Base-by-base conservation (phyloP, 2,329 filamentous ascomycete genomes). In the Tolypocladium tropicale region DNA sequence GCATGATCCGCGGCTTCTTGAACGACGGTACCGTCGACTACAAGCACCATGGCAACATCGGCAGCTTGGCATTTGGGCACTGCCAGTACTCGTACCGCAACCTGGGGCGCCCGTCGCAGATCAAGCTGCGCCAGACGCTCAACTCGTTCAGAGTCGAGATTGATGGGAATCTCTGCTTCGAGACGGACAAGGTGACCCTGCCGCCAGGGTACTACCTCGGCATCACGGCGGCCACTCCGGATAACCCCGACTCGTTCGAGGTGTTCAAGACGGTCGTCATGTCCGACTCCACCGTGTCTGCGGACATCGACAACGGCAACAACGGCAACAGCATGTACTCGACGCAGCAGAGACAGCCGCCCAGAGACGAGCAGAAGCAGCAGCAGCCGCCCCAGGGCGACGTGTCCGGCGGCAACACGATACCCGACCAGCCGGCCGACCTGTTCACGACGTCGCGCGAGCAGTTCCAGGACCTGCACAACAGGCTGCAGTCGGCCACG, bases 191-290 rank as follows among this genome's bases (percentile, higher is more conserved):
- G 76, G 80, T 97, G 65, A 78, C 77, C 59, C 80, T 99, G 28
- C 94, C 93, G 3, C 65, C 79, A 2, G 89, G 89, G 62, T 95
- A 97, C 75, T 81, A 82, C 68, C 89, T 96, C 62, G 94, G 94
- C 64, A 76, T 99, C 63, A 90, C 88, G 14, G 94, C 93, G 46
- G 89, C 90, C 18, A 93, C 90, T 3, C 89, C 90, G 33, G 93
- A 97, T 62, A 92, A 85, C 64, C 91, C 94, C 0, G 94, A 99
- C 73, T 95, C 90, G 6, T 95, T 96, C 66, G 94, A 99, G 72
- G 72, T 96, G 62, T 94, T 92, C 78, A 95, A 93, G 69, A 81
- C 97, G 67, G 79, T 88, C 37, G 82, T 94, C 53, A 83, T 85
- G 66, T 85, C 81, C 12, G 80, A 83, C 64, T 74, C 64, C 57